phyloP scores from a whole-genome alignment of 352 stramenopile genomes.

The Phytophthora pistaciae region DNA sequence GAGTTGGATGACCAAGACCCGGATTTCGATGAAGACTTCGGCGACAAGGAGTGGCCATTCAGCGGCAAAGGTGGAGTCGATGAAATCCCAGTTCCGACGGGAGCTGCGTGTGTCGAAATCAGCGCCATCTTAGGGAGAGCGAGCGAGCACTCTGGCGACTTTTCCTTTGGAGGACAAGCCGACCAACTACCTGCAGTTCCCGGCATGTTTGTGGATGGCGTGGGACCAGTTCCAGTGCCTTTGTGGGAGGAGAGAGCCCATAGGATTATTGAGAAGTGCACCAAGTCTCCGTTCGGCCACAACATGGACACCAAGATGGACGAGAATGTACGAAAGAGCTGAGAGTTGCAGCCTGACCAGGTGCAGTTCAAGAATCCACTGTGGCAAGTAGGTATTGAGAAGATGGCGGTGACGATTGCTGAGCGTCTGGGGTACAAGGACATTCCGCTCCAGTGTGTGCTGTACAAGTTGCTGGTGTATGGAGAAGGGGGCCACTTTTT shows the following conservation, averaged over 20 bases:
- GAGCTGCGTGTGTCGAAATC: not conserved
- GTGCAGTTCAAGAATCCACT: conserved; percentile 12
- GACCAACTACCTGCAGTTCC: not conserved
- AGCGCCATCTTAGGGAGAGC: conserved; percentile 3
- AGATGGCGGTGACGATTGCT: conserved; percentile 6
- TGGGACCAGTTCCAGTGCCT: not conserved
- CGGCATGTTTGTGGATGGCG: conserved; percentile 1
- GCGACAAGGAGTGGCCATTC: conserved; percentile 13
- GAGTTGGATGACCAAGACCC: conserved; percentile 25
- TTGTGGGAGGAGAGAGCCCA: not conserved
- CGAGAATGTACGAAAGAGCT: conserved; percentile 26
- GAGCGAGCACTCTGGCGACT: conserved; percentile 10
- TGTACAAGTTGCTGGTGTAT: conserved; percentile 10
- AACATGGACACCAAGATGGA: conserved; percentile 14
- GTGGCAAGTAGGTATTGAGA: conserved; percentile 13
- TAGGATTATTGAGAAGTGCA: not conserved
- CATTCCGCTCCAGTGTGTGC: conserved; percentile 10
- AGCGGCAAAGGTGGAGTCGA: not conserved
- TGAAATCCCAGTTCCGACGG: conserved; percentile 2
- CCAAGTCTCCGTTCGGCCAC: not conserved
- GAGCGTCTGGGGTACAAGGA: conserved; percentile 12
- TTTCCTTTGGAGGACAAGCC: conserved; percentile 12
- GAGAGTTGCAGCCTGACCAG: conserved; percentile 8
- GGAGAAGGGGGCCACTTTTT: conserved; percentile 48
- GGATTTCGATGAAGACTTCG: conserved; percentile 12